phyloP scores from a whole-genome alignment of 208 protist species.

The Ichthyophonus hoferi region DNA sequence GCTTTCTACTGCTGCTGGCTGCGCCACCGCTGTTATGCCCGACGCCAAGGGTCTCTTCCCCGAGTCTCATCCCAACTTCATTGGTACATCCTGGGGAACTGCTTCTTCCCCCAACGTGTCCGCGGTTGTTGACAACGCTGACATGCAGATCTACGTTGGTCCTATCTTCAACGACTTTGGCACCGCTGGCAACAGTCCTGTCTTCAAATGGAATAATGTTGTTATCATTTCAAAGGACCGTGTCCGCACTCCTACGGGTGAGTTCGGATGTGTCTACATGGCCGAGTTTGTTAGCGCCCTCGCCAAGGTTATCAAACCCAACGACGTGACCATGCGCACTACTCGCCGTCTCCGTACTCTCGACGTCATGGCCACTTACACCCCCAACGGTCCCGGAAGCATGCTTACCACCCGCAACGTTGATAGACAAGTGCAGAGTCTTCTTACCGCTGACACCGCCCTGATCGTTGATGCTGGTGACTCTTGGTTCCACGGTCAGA shows the following conservation, averaged over 20 bases:
- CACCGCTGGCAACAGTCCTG: neutral
- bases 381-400: neutral
- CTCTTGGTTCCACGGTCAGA: conserved; percentile 6
- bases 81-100: neutral
- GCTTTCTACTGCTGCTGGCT: neutral
- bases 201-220: neutral
- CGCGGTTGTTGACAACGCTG: neutral
- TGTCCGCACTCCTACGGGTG: neutral
- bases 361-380: neutral
- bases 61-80: neutral
- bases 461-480: neutral
- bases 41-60: neutral
- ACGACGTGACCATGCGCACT: neutral
- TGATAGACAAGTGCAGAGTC: neutral
- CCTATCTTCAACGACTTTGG: neutral
- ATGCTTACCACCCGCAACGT: neutral
- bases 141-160: neutral
- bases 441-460: neutral
- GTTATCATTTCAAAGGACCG: neutral
- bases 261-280: neutral
- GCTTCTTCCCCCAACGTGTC: neutral
- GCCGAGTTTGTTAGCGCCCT: neutral
- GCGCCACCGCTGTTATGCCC: neutral
- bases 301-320: neutral
- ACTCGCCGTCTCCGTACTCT: neutral